Conservation (phyloP, 805 yeast species). For the Candida chauliodis region DNA sequence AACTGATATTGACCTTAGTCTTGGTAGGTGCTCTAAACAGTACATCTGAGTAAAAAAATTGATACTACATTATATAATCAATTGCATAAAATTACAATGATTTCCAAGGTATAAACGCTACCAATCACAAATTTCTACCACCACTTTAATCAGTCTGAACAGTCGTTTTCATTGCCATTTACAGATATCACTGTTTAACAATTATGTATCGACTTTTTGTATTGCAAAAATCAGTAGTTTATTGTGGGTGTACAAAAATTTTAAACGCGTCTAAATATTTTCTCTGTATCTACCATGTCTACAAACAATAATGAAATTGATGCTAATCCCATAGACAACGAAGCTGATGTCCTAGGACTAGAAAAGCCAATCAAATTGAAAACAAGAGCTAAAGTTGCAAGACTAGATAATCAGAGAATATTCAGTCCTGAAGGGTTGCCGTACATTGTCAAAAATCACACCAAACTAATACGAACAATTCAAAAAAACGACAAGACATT, state of each 20-base stretch:
- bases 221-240: too few relatives aligned
- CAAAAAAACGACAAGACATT: conserved; percentile 23
- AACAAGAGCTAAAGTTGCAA: conserved; percentile 31
- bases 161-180: too few relatives aligned
- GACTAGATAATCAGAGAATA: conserved; percentile 36
- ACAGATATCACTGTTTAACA: too few relatives aligned
- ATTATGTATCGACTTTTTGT: too few relatives aligned
- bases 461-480: conserved; percentile 22
- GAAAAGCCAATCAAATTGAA: conserved; percentile 34
- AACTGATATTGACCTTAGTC: conserved; percentile 16
- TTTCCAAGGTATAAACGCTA: too few relatives aligned
- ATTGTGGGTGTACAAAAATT: too few relatives aligned
- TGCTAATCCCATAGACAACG: conserved; percentile 5
- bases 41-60: too few relatives aligned
- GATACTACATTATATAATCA: too few relatives aligned
- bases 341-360: conserved; percentile 28
- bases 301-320: not conserved
- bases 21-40: conserved; percentile 20
- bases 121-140: too few relatives aligned
- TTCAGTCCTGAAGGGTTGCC: conserved; percentile 33
- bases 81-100: too few relatives aligned
- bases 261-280: conserved; percentile 1
- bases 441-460: conserved; percentile 29
- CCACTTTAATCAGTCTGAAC: too few relatives aligned
- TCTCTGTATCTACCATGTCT: conserved; percentile 4